Evolutionary conservation across 2,329 filamentous ascomycete species (phyloP).

Genomic region (Exophiala oligosperma): DNA sequence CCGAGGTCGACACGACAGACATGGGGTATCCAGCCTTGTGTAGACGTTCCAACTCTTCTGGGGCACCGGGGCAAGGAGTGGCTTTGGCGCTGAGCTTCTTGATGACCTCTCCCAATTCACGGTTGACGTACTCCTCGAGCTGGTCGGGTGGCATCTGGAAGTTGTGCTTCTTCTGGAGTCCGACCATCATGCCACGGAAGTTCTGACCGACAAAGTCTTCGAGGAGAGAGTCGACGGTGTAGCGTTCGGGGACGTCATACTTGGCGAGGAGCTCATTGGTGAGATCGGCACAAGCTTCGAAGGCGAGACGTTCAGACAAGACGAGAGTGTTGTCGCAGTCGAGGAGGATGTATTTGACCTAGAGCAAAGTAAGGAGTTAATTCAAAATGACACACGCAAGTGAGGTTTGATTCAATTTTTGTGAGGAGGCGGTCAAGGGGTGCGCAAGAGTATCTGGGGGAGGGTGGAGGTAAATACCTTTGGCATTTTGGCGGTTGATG

Average conservation of each 20-base stretch:
- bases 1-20: conserved; percentile 79
- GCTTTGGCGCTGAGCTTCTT: conserved; percentile 72
- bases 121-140: conserved; percentile 71
- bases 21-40: conserved; percentile 65
- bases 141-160: conserved; percentile 70
- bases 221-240: conserved; percentile 78
- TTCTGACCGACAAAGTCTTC: conserved; percentile 90
- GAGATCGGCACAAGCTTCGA: conserved; percentile 87
- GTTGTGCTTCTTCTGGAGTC: conserved; percentile 73
- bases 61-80: conserved; percentile 68
- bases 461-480: conserved; percentile 9
- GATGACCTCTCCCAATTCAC: conserved; percentile 82
- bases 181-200: conserved; percentile 77
- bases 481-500: conserved; percentile 17
- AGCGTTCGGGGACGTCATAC: conserved; percentile 65
- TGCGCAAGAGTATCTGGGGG: neutral
- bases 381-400: neutral
- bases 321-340: conserved; percentile 88
- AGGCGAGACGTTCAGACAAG: conserved; percentile 86
- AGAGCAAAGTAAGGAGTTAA: conserved; percentile 1
- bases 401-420: neutral
- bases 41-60: conserved; percentile 67
- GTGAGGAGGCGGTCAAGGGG: conserved; percentile 11
- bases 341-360: conserved; percentile 73
- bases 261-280: conserved; percentile 81